Percentiles rank a stretch among this genome's conserved stretches.
phyloP scores from a whole-genome alignment of 2,329 filamentous ascomycete species.

The Penicillium vulpinum region DNA sequence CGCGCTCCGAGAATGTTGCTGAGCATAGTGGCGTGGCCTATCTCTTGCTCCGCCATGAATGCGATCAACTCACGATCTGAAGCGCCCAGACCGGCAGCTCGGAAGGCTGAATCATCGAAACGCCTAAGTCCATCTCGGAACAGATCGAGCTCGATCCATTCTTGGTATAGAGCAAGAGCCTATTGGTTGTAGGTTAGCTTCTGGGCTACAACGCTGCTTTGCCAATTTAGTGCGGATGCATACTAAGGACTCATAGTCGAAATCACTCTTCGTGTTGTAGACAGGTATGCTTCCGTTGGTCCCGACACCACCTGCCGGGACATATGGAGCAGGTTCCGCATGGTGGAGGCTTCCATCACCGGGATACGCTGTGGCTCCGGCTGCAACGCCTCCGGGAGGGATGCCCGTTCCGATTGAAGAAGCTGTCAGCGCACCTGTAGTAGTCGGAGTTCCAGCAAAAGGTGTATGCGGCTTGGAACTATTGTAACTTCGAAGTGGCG shows the following conservation, averaged over 20 bases:
- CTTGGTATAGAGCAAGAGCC: slow-evolving; percentile 73
- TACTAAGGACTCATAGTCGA: slow-evolving; percentile 74
- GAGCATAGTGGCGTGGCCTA: slow-evolving; percentile 74
- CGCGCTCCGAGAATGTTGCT: slow-evolving; percentile 72
- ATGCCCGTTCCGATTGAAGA: slow-evolving; percentile 57
- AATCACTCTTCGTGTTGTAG: slow-evolving; percentile 77
- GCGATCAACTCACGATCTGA: slow-evolving; percentile 70
- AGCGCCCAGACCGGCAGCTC: slow-evolving; percentile 64
- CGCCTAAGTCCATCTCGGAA: slow-evolving; percentile 73
- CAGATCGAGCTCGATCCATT: slow-evolving; percentile 81
- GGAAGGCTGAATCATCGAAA: slow-evolving; percentile 70
- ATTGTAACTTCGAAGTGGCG: slow-evolving; percentile 49
- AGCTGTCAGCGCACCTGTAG: slow-evolving; percentile 65
- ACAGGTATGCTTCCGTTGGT: slow-evolving; percentile 76
- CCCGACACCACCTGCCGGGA: slow-evolving; percentile 70
- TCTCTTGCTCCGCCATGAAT: slow-evolving; percentile 76
- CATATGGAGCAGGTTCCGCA: slow-evolving; percentile 70
- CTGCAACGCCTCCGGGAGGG: slow-evolving; percentile 57
- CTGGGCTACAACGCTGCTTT: not conserved
- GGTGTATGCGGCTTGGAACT: slow-evolving; percentile 66
- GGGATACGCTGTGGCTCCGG: slow-evolving; percentile 68
- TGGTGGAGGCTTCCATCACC: slow-evolving; percentile 68
- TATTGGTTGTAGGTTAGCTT: slow-evolving; percentile 13
- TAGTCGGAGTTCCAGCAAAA: slow-evolving; percentile 65
- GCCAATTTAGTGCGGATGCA: slow-evolving; percentile 3